Evolutionary conservation across 306 rosid genomes (phyloP).

Genomic region (Alnus rubra): DNA sequence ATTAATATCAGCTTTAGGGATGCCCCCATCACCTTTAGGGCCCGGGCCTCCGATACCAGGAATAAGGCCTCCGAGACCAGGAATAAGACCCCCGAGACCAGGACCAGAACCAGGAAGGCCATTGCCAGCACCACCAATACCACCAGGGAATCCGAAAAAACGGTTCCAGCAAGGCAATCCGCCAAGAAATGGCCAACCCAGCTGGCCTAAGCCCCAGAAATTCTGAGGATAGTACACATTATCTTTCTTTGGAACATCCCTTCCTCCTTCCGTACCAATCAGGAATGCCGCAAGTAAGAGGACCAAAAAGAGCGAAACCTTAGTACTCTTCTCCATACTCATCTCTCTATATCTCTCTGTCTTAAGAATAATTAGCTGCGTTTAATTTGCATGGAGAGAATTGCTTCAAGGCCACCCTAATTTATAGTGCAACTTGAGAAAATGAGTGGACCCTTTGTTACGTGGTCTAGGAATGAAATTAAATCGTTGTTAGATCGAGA

Average conservation of each 20-base stretch:
- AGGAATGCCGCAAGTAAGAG: conserved; percentile 27
- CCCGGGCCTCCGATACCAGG: not conserved
- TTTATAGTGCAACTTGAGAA: conserved; percentile 29
- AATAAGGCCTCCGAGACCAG: not conserved
- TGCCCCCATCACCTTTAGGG: not conserved
- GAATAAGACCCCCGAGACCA: not conserved
- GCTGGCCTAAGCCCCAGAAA: not conserved
- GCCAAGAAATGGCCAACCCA: not conserved
- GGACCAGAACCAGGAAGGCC: conserved; percentile 7
- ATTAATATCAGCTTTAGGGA: not conserved
- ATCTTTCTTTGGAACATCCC: conserved; percentile 20
- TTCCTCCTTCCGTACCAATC: conserved; percentile 31
- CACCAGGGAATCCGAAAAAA: not conserved
- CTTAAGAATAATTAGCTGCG: not conserved
- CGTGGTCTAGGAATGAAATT: conserved; percentile 16
- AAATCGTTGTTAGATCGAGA: not conserved
- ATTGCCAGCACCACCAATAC: not conserved
- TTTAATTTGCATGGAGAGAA: conserved; percentile 12
- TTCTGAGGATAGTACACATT: conserved; percentile 8
- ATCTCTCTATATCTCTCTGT: not conserved
- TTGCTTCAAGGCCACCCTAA: conserved; percentile 14
- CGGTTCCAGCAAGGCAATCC: not conserved
- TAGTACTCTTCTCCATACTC: conserved; percentile 32
- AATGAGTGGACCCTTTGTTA: not conserved
- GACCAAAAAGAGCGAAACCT: conserved; percentile 13